These are phyloP conservation scores for Metschnikowia lochheadii DNA, from an alignment of 805 yeast species.

Conservation along the genomic window DNA sequence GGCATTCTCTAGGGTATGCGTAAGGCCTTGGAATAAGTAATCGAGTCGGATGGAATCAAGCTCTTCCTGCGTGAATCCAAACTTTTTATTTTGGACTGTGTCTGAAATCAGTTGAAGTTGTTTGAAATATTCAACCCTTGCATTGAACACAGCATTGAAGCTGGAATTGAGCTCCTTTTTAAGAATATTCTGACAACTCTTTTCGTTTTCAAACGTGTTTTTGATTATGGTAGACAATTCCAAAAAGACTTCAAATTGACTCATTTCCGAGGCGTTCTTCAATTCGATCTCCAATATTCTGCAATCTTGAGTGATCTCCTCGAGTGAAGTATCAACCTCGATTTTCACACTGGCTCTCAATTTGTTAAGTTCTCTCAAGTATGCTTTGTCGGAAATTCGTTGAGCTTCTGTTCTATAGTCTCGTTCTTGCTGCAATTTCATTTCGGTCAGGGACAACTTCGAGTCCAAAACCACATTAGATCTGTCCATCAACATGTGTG, in stretches of 20 bases:
- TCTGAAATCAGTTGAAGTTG: slow-evolving; percentile 86
- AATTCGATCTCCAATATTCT: slow-evolving; percentile 23
- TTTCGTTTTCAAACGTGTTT: slow-evolving; percentile 40
- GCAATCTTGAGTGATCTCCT: slow-evolving; percentile 23
- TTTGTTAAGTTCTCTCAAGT: slow-evolving; percentile 22
- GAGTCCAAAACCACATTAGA: slow-evolving; percentile 12
- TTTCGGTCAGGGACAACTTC: slow-evolving; percentile 6
- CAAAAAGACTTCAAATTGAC: slow-evolving; percentile 18
- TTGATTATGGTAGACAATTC: slow-evolving; percentile 22
- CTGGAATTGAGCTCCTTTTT: slow-evolving; percentile 48
- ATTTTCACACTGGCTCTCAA: slow-evolving; percentile 25
- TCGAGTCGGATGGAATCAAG: slow-evolving; percentile 7
- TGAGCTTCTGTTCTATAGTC: slow-evolving; percentile 21
- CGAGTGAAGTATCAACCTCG: slow-evolving; percentile 28
- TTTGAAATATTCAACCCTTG: slow-evolving; percentile 76
- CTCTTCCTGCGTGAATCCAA: slow-evolving; percentile 6
- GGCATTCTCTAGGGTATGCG: slow-evolving; percentile 6
- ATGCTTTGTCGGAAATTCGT: slow-evolving; percentile 24
- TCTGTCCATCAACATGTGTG: slow-evolving; percentile 41
- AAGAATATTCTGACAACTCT: slow-evolving; percentile 34
- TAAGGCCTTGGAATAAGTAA: slow-evolving; percentile 6
- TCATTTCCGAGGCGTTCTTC: slow-evolving; percentile 16
- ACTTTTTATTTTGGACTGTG: slow-evolving; percentile 46
- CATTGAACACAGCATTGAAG: slow-evolving; percentile 66
- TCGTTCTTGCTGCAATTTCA: slow-evolving; percentile 14